Conservation (phyloP, 345 rosid species). For the Anastatica hierochuntica region DNA sequence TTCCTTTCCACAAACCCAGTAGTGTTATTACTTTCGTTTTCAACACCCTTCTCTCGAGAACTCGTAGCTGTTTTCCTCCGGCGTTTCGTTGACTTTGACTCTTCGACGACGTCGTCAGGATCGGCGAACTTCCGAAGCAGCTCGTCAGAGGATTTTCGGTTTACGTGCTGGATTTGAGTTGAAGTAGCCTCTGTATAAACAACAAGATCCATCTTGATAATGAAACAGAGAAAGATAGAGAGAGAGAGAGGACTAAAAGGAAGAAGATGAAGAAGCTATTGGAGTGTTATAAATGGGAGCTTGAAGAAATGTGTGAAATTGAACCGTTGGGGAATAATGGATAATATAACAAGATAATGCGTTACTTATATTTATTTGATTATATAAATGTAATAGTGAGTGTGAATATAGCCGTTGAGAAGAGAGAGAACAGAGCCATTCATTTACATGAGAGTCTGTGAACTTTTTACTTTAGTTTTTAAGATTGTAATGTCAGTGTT, state of each 20-base stretch:
- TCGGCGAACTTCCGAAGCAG: slow-evolving; percentile 77
- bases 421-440: neutral
- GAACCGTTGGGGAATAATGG: slow-evolving; percentile 51
- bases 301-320: slow-evolving; percentile 23
- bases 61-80: slow-evolving; percentile 23
- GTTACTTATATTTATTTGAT: neutral
- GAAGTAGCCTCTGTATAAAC: neutral
- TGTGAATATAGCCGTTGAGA: slow-evolving; percentile 26
- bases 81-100: slow-evolving; percentile 20
- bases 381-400: neutral
- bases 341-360: neutral
- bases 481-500: too few relatives aligned
- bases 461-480: too few relatives aligned
- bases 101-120: slow-evolving; percentile 22
- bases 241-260: neutral
- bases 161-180: slow-evolving; percentile 47
- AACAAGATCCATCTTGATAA: slow-evolving; percentile 17
- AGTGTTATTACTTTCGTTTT: slow-evolving; percentile 6
- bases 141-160: slow-evolving; percentile 69
- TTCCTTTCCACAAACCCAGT: slow-evolving; percentile 42
- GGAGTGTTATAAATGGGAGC: slow-evolving; percentile 10
- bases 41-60: slow-evolving; percentile 11
- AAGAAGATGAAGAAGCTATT: neutral
- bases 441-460: too few relatives aligned
- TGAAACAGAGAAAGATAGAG: neutral